These are phyloP conservation scores for Takashimella koratensis DNA, from an alignment of 1,284 basidiomycete species.

Conservation along the genomic window DNA sequence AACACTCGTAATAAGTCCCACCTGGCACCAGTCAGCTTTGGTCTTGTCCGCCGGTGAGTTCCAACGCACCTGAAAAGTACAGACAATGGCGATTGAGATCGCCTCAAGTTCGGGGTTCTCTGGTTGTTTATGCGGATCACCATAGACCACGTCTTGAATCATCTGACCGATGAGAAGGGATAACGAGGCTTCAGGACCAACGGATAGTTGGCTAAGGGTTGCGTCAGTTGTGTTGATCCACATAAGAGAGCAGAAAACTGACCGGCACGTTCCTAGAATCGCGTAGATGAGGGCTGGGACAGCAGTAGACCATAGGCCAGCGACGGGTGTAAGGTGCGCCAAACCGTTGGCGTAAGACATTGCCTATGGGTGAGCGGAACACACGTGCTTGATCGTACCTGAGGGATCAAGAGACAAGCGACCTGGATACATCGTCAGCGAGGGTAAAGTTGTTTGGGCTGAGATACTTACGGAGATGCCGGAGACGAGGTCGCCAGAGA, in stretches of 20 bases:
- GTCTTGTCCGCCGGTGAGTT: not conserved
- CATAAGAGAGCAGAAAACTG: slow-evolving; percentile 8
- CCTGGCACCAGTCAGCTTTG: slow-evolving; percentile 51
- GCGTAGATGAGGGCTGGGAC: slow-evolving; percentile 79
- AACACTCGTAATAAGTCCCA: slow-evolving; percentile 79
- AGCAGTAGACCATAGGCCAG: slow-evolving; percentile 79
- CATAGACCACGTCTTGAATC: slow-evolving; percentile 64
- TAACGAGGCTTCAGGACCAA: slow-evolving; percentile 86
- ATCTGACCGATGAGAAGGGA: slow-evolving; percentile 85
- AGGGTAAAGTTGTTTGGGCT: not conserved
- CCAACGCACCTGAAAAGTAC: slow-evolving; percentile 69
- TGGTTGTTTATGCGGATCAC: slow-evolving; percentile 58
- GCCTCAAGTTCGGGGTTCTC: slow-evolving; percentile 54
- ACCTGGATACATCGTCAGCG: slow-evolving; percentile 44
- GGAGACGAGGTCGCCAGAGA: slow-evolving; percentile 75
- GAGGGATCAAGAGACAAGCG: slow-evolving; percentile 84
- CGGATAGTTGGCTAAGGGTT: slow-evolving; percentile 48
- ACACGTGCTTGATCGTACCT: slow-evolving; percentile 49
- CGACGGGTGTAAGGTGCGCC: slow-evolving; percentile 72
- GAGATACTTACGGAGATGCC: slow-evolving; percentile 66
- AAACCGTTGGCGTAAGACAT: slow-evolving; percentile 87
- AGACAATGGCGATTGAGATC: slow-evolving; percentile 60
- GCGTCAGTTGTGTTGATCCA: not conserved
- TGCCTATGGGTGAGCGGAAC: slow-evolving; percentile 36
- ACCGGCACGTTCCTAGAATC: slow-evolving; percentile 71